A percentile compares a stretch with the other conserved stretches of the same genome.
Evolutionary conservation across 148 eudicot species (phyloP).

Genomic region (Oxyria digyna): DNA sequence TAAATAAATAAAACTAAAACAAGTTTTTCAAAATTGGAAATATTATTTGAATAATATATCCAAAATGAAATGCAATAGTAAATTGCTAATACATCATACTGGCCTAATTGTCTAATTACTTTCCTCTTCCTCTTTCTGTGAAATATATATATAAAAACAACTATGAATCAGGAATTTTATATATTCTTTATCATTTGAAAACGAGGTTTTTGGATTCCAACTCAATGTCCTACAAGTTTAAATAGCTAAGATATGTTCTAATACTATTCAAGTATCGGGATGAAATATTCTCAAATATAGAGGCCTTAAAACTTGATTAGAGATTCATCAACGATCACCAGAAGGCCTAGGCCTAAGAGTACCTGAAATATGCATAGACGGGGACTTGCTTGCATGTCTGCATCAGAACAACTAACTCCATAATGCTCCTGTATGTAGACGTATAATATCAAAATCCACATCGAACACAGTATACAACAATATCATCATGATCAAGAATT

Average conservation of each 20-base stretch:
- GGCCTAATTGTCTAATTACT: background rate
- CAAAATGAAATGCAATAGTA: background rate
- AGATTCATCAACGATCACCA: background rate
- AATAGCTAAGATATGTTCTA: background rate
- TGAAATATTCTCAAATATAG: background rate
- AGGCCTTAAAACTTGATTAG: background rate
- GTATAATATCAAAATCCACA: background rate
- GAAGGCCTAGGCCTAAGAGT: constrained; percentile 7
- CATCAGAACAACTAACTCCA: constrained; percentile 42
- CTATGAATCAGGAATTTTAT: background rate
- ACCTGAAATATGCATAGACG: constrained; percentile 65
- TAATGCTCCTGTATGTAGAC: constrained; percentile 37
- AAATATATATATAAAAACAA: background rate
- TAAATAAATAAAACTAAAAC: background rate
- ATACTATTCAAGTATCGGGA: background rate
- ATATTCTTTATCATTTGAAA: background rate
- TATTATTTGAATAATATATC: background rate
- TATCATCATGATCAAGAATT: background rate
- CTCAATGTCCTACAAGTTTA: background rate
- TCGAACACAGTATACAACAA: background rate
- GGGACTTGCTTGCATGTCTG: constrained; percentile 51
- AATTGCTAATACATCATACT: background rate
- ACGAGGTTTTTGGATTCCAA: background rate
- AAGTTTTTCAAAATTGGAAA: background rate
- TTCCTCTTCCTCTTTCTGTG: background rate